Percentiles rank a stretch among this genome's conserved stretches.
Conservation (phyloP, 306 rosid genomes). For the Amphicarpaea edgeworthii region DNA sequence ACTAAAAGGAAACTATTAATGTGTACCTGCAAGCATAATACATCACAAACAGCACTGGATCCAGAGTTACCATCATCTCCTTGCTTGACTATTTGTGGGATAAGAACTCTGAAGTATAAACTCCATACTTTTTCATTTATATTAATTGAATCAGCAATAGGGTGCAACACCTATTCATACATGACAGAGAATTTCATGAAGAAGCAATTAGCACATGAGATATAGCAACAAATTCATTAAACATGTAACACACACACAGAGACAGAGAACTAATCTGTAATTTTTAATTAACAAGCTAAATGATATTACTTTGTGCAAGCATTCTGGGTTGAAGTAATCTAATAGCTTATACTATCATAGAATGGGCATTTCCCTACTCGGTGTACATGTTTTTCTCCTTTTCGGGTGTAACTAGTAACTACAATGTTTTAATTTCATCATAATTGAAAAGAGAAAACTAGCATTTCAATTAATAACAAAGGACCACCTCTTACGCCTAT, state of each 20-base stretch:
- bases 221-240: constrained; percentile 22
- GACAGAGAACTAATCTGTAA: neutral
- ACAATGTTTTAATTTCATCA: neutral
- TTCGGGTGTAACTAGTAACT: neutral
- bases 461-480: constrained; percentile 24
- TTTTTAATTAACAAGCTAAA: neutral
- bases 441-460: constrained; percentile 13
- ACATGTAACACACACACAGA: constrained; percentile 5
- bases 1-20: constrained; percentile 21
- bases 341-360: neutral
- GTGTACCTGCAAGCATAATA: constrained; percentile 92
- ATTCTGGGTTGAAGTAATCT: constrained; percentile 13
- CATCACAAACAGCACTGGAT: constrained; percentile 87
- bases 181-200: constrained; percentile 32
- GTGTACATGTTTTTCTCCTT: neutral
- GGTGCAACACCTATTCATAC: constrained; percentile 81
- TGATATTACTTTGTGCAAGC: neutral
- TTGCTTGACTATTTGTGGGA: constrained; percentile 77
- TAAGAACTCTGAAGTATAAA: constrained; percentile 79
- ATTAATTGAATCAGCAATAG: constrained; percentile 73
- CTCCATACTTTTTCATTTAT: constrained; percentile 83
- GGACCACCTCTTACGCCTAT: neutral
- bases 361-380: constrained; percentile 4
- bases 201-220: constrained; percentile 10
- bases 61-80: constrained; percentile 95